Conservation (phyloP, 257 asterid genomes). For the Plectranthus barbatus region DNA sequence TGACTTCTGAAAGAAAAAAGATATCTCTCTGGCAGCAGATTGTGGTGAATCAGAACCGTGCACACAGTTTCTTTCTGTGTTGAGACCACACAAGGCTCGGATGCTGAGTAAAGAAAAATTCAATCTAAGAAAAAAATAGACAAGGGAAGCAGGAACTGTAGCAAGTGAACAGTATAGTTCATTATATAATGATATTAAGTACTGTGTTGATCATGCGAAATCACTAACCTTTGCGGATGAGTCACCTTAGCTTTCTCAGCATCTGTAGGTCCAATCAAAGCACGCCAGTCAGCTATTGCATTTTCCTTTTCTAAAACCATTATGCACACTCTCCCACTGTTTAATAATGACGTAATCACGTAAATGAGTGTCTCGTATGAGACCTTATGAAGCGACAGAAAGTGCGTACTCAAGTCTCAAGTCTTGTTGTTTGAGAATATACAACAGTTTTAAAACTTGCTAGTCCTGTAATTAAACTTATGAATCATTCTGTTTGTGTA, state of each 20-base stretch:
- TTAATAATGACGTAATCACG: background rate
- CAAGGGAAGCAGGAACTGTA: background rate
- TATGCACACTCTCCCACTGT: slow-evolving; percentile 68
- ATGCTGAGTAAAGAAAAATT: slow-evolving; percentile 32
- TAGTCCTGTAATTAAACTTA: background rate
- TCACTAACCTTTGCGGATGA: slow-evolving; percentile 63
- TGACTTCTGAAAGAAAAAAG: slow-evolving; percentile 47
- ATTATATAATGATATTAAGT: background rate
- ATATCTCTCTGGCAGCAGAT: slow-evolving; percentile 71
- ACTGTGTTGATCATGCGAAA: background rate
- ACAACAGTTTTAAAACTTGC: background rate
- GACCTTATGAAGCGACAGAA: background rate
- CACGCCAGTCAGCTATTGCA: slow-evolving; percentile 80
- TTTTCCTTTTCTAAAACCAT: slow-evolving; percentile 79
- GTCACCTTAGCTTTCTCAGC: slow-evolving; percentile 57
- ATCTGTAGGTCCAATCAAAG: slow-evolving; percentile 85
- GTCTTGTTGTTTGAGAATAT: background rate
- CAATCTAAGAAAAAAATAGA: background rate
- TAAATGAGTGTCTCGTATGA: background rate
- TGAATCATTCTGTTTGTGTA: background rate
- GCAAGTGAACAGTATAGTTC: background rate
- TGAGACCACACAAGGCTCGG: slow-evolving; percentile 74
- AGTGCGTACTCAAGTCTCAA: too few species aligned
- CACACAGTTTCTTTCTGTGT: slow-evolving; percentile 61
- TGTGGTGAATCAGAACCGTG: slow-evolving; percentile 81